phyloP scores from a whole-genome alignment of 495 filamentous ascomycete species.

The Talaromyces thailandensis region DNA sequence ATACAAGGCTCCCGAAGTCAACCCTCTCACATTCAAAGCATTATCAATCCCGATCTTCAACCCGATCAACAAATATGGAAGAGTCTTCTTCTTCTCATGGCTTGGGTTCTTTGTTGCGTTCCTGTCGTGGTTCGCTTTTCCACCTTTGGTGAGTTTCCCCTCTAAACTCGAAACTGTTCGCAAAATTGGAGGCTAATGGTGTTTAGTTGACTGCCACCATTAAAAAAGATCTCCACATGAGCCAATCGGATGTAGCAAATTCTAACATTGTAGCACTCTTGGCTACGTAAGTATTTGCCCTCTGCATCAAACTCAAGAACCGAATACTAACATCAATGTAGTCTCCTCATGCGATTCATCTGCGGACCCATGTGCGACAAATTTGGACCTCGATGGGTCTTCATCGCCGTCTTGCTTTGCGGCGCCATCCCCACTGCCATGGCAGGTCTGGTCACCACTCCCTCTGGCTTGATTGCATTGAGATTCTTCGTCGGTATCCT shows the following conservation, averaged over 20 bases:
- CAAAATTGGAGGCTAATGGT: not conserved
- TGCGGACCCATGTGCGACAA: conserved; percentile 79
- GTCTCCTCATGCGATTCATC: conserved; percentile 70
- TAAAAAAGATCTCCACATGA: conserved; percentile 65
- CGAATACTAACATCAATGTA: conserved; percentile 15
- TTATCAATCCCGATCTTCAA: conserved; percentile 75
- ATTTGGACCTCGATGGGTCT: conserved; percentile 74
- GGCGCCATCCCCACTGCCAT: conserved; percentile 79
- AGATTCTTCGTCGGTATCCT: conserved; percentile 94
- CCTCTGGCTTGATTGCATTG: conserved; percentile 62
- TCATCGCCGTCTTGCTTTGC: conserved; percentile 62
- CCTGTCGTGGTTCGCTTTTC: conserved; percentile 81
- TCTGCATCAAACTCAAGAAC: not conserved
- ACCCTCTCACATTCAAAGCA: conserved; percentile 74
- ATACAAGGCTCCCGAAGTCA: conserved; percentile 38
- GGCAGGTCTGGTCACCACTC: conserved; percentile 64
- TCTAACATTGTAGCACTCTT: conserved; percentile 84
- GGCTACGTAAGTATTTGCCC: conserved; percentile 60
- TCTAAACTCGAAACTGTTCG: not conserved
- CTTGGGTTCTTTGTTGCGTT: conserved; percentile 94
- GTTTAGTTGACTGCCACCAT: conserved; percentile 64
- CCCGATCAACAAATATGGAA: conserved; percentile 69
- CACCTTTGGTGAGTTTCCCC: conserved; percentile 57
- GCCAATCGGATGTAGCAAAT: conserved; percentile 66
- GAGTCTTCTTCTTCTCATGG: conserved; percentile 93